Base-by-base conservation (phyloP, 768 basidiomycete species). In the Strobilomyces echinocephalus region DNA sequence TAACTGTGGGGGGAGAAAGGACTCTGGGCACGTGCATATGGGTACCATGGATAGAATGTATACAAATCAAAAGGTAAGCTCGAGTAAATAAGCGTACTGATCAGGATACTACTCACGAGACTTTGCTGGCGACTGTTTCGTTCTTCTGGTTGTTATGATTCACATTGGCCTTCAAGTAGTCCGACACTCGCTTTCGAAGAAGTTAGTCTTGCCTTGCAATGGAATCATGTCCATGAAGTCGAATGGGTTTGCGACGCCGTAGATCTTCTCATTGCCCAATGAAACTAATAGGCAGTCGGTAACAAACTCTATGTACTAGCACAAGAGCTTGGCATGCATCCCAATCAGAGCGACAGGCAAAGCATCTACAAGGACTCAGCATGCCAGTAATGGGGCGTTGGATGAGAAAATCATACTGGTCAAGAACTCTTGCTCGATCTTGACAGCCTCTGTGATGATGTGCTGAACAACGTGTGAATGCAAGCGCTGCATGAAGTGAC, bases 141-240 rank as follows among this genome's bases (percentile, higher is more conserved):
- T 41, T 49, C 55, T 67, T 67, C 34, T 64, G 49, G 18, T 43
- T 64, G 18, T 43, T 64, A 10, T 67, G 70, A 45, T 79, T 79
- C 52, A 88, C 76, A 46, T 80, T 76, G 9, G 88, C 87, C 62
- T 81, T 87, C 15, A 83, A 76, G 62, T 90, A 90, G 18, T 90
- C 88, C 4, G 91, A 93, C 4, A 97, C 95, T 1, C 94, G 81
- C 72, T 95, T 94, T 95, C 93, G 67, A 95, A 97, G 71, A 97
- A 97, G 73, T 97, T 94, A 38, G 94, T 91, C 77, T 98, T 98
- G 58, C 95, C 95, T 73, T 94, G 88, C 7, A 97, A 75, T 15
- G 92, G 95, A 43, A 95, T 95, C 81, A 93, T 83, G 60, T 95
- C 91, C 91, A 94, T 94, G 64, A 93, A 93, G 69, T 94, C 88